phyloP scores from a whole-genome alignment of 2,329 filamentous ascomycete species.

The Penicillium sp. region DNA sequence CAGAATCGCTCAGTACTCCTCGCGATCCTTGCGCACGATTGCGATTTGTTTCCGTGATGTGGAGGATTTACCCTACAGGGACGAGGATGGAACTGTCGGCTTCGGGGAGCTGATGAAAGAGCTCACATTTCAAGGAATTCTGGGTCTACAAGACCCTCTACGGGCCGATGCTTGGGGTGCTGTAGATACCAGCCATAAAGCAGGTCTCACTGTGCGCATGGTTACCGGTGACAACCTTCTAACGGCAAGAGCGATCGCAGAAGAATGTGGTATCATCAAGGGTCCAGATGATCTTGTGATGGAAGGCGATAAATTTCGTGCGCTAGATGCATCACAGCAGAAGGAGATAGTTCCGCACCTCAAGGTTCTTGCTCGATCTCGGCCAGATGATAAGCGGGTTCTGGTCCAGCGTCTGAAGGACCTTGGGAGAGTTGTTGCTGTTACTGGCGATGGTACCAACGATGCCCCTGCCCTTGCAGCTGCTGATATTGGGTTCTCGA shows the following conservation, averaged over 20 bases:
- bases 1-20: constrained; percentile 36
- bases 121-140: constrained; percentile 62
- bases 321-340: constrained; percentile 52
- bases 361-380: constrained; percentile 58
- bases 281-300: constrained; percentile 52
- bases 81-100: not conserved
- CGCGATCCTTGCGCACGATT: constrained; percentile 67
- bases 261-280: constrained; percentile 60
- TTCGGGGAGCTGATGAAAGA: constrained; percentile 60
- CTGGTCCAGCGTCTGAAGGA: constrained; percentile 54
- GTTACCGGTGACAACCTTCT: constrained; percentile 65
- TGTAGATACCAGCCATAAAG: constrained; percentile 58
- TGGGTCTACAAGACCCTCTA: constrained; percentile 65
- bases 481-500: constrained; percentile 60
- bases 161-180: constrained; percentile 59
- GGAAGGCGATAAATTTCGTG: constrained; percentile 60
- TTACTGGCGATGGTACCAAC: constrained; percentile 60
- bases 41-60: constrained; percentile 70
- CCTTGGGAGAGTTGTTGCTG: constrained; percentile 53
- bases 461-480: constrained; percentile 58
- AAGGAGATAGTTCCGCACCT: constrained; percentile 51
- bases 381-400: constrained; percentile 58
- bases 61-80: constrained; percentile 54
- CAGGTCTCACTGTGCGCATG: constrained; percentile 63
- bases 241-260: constrained; percentile 66